Evolutionary conservation across 768 basidiomycete species (phyloP).

Genomic region (Phylloporus sp.): DNA sequence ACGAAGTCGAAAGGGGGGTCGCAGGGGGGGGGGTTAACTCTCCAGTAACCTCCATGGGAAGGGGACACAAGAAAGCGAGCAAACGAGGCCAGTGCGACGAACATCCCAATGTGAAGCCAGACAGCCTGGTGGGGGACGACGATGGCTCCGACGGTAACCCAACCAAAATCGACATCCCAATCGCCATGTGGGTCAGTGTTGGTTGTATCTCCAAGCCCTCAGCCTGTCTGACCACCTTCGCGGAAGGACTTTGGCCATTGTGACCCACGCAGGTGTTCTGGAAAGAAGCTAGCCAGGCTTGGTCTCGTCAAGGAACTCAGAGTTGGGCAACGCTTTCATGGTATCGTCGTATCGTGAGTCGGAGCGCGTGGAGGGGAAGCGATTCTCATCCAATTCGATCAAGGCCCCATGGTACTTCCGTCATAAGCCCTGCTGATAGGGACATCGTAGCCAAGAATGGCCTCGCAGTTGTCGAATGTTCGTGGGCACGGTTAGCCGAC

Average conservation of each 20-base stretch:
- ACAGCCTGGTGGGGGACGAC: neutral
- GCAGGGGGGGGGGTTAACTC: neutral
- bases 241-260: constrained; percentile 94
- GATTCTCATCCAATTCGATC: neutral
- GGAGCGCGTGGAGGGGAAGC: neutral
- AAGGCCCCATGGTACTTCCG: constrained; percentile 79
- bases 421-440: constrained; percentile 82
- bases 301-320: constrained; percentile 81
- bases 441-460: constrained; percentile 71
- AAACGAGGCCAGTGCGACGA: neutral
- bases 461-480: constrained; percentile 97
- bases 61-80: constrained; percentile 5
- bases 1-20: constrained; percentile 1
- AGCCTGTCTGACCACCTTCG: neutral
- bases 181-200: constrained; percentile 91
- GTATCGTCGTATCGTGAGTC: constrained; percentile 90
- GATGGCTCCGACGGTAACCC: neutral
- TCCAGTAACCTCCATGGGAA: neutral
- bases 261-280: constrained; percentile 82
- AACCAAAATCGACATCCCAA: constrained; percentile 56
- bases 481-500: constrained; percentile 94
- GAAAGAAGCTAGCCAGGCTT: constrained; percentile 86
- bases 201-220: neutral
- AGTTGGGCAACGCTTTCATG: constrained; percentile 83
- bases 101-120: constrained; percentile 1